Evolutionary conservation across 139 green algal genomes (phyloP), one percentile per base, ranked within the genome.

Genomic region (Microglena sp.): DNA sequence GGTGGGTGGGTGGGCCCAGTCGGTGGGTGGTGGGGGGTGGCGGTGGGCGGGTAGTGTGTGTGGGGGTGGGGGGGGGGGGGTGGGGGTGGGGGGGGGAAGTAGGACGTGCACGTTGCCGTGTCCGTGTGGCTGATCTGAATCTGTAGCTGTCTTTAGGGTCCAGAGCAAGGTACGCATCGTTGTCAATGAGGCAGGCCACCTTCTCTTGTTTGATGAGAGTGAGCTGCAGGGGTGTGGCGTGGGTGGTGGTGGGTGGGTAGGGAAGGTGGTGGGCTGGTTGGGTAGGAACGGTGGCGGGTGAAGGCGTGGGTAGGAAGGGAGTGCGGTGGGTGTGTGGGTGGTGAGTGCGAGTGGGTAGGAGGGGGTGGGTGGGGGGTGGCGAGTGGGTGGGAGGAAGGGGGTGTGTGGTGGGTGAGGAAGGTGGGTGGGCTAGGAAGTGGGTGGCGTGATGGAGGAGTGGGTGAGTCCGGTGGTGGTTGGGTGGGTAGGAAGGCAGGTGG

Each of bases 51-150:
- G n/a, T n/a, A n/a, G n/a, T n/a, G n/a, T n/a, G n/a, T n/a, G n/a
- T n/a, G n/a, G n/a, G n/a, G n/a, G n/a, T n/a, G n/a, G n/a, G n/a
- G n/a, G n/a, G n/a, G n/a, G n/a, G n/a, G n/a, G n/a, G n/a, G n/a
- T n/a, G n/a, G n/a, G n/a, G n/a, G n/a, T n/a, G n/a, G n/a, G n/a
- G 30, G 40, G 32, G 66, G 96, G 82, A 61, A 99, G 81, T 72
- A 99, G 84, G 44, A 85, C 81, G 71, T 99, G 94, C 65, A 99
- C 94, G 68, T 99, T 94, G 27, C 94, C 94, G 64, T 99, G 94
- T 3, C 94, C 94, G 67, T 99, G 94, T 4, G 94, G 94, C 81
- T 99, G 64, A 89, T 97, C 78, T 92, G 85, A 34, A 91, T 43
- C 46, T 63, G 4, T 29, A 98, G 5, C 66, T 61, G 77, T 96